Base-by-base conservation (phyloP, 1,284 basidiomycete species). In the Ganoderma resinaceum region DNA sequence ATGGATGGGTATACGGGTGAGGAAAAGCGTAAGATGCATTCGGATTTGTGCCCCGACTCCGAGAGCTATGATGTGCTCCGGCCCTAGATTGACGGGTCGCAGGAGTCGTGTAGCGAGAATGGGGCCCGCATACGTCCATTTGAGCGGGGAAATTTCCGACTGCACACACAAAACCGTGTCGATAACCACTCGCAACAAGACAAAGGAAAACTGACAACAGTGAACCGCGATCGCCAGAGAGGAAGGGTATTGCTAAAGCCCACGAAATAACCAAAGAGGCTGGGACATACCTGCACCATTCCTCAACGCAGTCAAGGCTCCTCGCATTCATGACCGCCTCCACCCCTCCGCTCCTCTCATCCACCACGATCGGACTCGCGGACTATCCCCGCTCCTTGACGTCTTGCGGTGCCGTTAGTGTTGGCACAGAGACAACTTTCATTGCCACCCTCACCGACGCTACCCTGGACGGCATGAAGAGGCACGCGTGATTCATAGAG, bases 271-370 rank as follows among this genome's bases (percentile, higher is more conserved):
- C 9, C 18, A 31, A 6, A 8, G 9, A 16, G 14, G n/a, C n/a
- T 38, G 5, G 23, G 23, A 72, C 86, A 67, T 74, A 91, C 94
- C 92, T 71, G 91, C 92, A 60, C 93, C 94, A 66, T 92, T 97
- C 59, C 95, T 79, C 57, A 95, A 78, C 1, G 94, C 92, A 0
- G 95, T 96, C 69, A 97, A 79, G 46, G n/a, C 83, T 83, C 52
- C 90, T 82, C 1, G 95, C 90, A 75, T 96, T 96, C 33, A 96
- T 81, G 20, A 96, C 80, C 0, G 92, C 94, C 71, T 85, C 89
- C 12, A 90, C 85, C 2, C 81, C 80, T 1, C 95, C 95, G 0
- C 86, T 89, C 6, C 75, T 74, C 70, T 94, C 91, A 74, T 96
- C 90, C 37, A 97, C 76, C 1, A 96, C 85, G 33, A 95, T 78